Evolutionary conservation across 2,329 filamentous ascomycete species (phyloP).

Genomic region (Trichoderma hamatum): DNA sequence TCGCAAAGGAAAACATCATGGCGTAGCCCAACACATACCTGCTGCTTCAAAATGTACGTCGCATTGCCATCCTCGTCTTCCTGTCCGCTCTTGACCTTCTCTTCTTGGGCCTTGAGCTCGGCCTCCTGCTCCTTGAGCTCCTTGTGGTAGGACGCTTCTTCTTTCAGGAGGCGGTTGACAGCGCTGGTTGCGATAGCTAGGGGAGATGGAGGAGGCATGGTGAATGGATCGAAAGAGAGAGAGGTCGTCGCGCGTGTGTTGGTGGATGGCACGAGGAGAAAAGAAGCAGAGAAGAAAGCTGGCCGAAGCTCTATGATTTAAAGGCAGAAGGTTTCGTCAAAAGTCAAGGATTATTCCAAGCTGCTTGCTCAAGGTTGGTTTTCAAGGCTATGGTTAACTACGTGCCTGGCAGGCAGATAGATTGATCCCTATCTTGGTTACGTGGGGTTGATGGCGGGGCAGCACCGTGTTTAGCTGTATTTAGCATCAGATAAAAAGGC

Average conservation of each 20-base stretch:
- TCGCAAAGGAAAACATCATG: slow-evolving; percentile 10
- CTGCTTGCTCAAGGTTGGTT: background rate
- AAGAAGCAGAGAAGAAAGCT: too few relatives aligned
- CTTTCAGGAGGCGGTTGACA: slow-evolving; percentile 83
- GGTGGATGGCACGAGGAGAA: background rate
- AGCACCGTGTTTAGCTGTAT: background rate
- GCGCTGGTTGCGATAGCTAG: slow-evolving; percentile 79
- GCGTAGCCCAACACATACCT: slow-evolving; percentile 59
- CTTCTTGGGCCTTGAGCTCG: slow-evolving; percentile 69
- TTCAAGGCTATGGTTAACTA: background rate
- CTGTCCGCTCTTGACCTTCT: slow-evolving; percentile 55
- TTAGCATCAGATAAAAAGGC: background rate
- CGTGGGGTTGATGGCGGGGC: slow-evolving; percentile 25
- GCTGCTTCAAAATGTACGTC: slow-evolving; percentile 79
- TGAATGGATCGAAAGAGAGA: background rate
- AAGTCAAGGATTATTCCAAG: background rate
- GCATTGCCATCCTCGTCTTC: slow-evolving; percentile 70
- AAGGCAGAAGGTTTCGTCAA: background rate
- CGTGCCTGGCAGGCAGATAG: slow-evolving; percentile 13
- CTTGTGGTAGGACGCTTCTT: slow-evolving; percentile 87
- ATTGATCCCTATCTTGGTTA: background rate
- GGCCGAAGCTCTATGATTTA: background rate
- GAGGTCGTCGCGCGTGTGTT: background rate
- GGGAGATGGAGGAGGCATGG: slow-evolving; percentile 75
- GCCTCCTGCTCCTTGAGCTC: slow-evolving; percentile 77